Evolutionary conservation across 2,329 filamentous ascomycete genomes (phyloP).

Genomic region (Fusarium nodosum): DNA sequence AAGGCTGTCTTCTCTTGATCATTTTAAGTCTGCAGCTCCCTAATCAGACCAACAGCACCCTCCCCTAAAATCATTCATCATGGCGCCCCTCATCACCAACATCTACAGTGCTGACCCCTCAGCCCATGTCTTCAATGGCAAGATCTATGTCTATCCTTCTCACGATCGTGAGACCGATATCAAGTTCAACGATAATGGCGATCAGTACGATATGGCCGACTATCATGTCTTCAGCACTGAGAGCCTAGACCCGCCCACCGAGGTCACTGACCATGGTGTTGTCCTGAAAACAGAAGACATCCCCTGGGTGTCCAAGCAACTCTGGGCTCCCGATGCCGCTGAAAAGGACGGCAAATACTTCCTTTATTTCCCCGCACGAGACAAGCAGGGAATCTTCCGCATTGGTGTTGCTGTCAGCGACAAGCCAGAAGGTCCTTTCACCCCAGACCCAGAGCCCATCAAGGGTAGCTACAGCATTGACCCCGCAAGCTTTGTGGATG

Average conservation of each 20-base stretch:
- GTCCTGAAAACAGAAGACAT: slow-evolving; percentile 75
- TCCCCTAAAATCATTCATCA: slow-evolving; percentile 18
- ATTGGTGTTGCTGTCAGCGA: slow-evolving; percentile 78
- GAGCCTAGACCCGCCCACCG: slow-evolving; percentile 65
- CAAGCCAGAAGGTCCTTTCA: slow-evolving; percentile 77
- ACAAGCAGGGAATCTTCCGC: slow-evolving; percentile 77
- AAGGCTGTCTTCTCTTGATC: slow-evolving; percentile 9
- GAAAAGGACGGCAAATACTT: slow-evolving; percentile 77
- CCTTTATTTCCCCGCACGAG: slow-evolving; percentile 82
- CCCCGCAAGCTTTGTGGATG: slow-evolving; percentile 80
- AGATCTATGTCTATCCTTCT: slow-evolving; percentile 83
- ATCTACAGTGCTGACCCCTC: slow-evolving; percentile 86
- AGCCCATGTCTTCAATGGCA: slow-evolving; percentile 82
- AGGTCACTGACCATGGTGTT: slow-evolving; percentile 79
- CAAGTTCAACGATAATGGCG: slow-evolving; percentile 84
- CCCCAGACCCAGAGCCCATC: slow-evolving; percentile 73
- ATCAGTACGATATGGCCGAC: slow-evolving; percentile 87
- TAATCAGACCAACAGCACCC: background rate
- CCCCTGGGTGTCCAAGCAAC: slow-evolving; percentile 82
- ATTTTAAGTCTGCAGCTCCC: background rate
- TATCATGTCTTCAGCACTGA: slow-evolving; percentile 80
- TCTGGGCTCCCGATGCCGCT: slow-evolving; percentile 85
- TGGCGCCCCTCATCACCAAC: slow-evolving; percentile 76
- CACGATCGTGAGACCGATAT: slow-evolving; percentile 83
- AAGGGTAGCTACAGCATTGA: slow-evolving; percentile 81